Evolutionary conservation across 2,329 filamentous ascomycete genomes (phyloP).

Genomic region (Xylaria multiplex): DNA sequence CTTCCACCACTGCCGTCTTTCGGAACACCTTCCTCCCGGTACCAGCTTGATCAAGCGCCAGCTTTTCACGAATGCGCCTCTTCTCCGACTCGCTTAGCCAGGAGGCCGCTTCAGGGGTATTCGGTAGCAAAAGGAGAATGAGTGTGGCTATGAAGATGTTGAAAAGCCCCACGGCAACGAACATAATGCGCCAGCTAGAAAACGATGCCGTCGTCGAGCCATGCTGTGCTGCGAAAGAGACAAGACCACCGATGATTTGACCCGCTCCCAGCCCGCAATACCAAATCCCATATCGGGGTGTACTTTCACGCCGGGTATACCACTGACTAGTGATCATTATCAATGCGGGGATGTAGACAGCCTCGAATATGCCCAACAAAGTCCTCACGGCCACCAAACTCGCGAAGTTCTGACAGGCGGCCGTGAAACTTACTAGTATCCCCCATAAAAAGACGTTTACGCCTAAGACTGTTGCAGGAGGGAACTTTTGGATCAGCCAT

Average conservation of each 20-base stretch:
- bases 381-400: constrained; percentile 73
- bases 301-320: constrained; percentile 78
- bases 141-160: constrained; percentile 56
- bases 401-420: constrained; percentile 67
- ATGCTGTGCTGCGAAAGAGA: constrained; percentile 65
- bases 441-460: constrained; percentile 69
- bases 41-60: constrained; percentile 68
- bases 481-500: constrained; percentile 68
- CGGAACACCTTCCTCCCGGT: constrained; percentile 65
- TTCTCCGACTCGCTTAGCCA: constrained; percentile 55
- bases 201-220: constrained; percentile 51
- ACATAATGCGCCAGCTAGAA: constrained; percentile 61
- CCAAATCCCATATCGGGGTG: constrained; percentile 71
- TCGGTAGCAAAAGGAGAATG: constrained; percentile 58
- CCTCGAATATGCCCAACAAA: constrained; percentile 74
- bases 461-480: constrained; percentile 69
- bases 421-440: constrained; percentile 69
- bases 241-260: constrained; percentile 60
- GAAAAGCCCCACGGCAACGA: constrained; percentile 59
- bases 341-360: constrained; percentile 75
- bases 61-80: constrained; percentile 61
- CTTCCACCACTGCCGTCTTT: constrained; percentile 62
- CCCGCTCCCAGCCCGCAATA: constrained; percentile 68
- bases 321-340: constrained; percentile 75
- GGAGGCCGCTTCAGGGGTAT: constrained; percentile 58